Base-by-base conservation (phyloP, 2,329 filamentous ascomycete species). In the Fusarium beomiforme region DNA sequence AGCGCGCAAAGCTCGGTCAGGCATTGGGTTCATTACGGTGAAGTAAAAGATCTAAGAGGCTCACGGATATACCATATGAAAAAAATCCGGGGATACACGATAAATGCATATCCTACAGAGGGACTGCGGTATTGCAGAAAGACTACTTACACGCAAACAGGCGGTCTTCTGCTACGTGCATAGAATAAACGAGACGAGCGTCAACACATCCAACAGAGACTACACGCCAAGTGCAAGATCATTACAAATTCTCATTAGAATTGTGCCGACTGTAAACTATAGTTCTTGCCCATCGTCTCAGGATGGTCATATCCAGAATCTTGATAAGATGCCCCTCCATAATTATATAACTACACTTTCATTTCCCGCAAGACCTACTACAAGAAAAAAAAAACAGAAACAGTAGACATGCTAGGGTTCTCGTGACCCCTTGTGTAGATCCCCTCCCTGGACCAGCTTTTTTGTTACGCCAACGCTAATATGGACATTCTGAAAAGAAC, bases 1-100 rank as follows among this genome's bases (percentile, higher is more conserved):
- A 0, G 86, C 87, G 21, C 82, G 82, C 56, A 82, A 82, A 49
- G 90, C 90, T 12, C 84, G 90, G 50, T 85, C 88, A 37, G 90
- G 90, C 4, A 84, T 92, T 53, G 90, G 87, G 1, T 92, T 92
- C 75, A 81, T 92, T 54, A 84, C 83, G 2, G 88, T 92, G 16
- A 92, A 92, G 79, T 92, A 80, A 81, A 46, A 41, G 26, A 29
- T 17, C 24, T 39, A 9, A 63, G 23, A 33, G 56, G 17, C 41
- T 26, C 50, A 43, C 36, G 34, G 24, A 14, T 36, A 16, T 21
- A 23, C 43, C 31, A 34, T 33, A 23, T 29, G 29, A 34, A 10
- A 13, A 24, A 43, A 51, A 51, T 11, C 24, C n/a, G 11, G 31
- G n/a, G 17, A 24, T 26, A 17, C 13, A 21, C 23, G 37, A 21